These are phyloP conservation scores for Entomortierella chlamydospora DNA, from an alignment of 192 early-diverging fungal species.

Conservation along the genomic window DNA sequence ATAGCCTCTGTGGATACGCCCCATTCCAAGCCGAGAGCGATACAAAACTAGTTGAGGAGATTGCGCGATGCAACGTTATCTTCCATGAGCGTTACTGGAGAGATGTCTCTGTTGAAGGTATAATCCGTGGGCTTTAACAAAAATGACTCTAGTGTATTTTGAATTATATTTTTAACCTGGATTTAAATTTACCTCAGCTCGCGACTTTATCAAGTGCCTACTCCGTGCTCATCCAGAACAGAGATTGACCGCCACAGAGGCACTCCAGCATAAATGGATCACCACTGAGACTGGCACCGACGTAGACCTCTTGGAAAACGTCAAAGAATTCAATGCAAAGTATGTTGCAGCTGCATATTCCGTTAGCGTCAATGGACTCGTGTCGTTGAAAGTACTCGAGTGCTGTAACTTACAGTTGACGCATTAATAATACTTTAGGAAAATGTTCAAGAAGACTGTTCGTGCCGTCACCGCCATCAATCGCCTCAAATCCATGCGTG, in stretches of 20 bases:
- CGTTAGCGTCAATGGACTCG: too few species aligned
- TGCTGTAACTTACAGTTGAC: not conserved
- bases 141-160: too few species aligned
- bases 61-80: slow-evolving; percentile 72
- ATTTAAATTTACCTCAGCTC: slow-evolving; percentile 60
- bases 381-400: too few species aligned
- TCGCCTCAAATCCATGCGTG: slow-evolving; percentile 55
- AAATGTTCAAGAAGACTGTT: slow-evolving; percentile 71
- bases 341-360: slow-evolving; percentile 9
- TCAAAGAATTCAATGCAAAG: slow-evolving; percentile 78
- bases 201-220: slow-evolving; percentile 79
- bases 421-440: slow-evolving; percentile 7
- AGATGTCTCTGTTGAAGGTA: slow-evolving; percentile 86
- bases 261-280: slow-evolving; percentile 89
- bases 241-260: slow-evolving; percentile 84
- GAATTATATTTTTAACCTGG: not conserved
- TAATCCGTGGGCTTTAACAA: slow-evolving; percentile 17
- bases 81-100: slow-evolving; percentile 83
- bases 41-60: slow-evolving; percentile 65
- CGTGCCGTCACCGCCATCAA: slow-evolving; percentile 73
- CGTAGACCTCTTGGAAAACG: slow-evolving; percentile 87
- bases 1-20: slow-evolving; percentile 81
- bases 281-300: slow-evolving; percentile 68
- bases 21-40: slow-evolving; percentile 79
- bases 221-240: slow-evolving; percentile 74